Evolutionary conservation across 139 green algal genomes (phyloP).

Genomic region (Chlorella sp.): DNA sequence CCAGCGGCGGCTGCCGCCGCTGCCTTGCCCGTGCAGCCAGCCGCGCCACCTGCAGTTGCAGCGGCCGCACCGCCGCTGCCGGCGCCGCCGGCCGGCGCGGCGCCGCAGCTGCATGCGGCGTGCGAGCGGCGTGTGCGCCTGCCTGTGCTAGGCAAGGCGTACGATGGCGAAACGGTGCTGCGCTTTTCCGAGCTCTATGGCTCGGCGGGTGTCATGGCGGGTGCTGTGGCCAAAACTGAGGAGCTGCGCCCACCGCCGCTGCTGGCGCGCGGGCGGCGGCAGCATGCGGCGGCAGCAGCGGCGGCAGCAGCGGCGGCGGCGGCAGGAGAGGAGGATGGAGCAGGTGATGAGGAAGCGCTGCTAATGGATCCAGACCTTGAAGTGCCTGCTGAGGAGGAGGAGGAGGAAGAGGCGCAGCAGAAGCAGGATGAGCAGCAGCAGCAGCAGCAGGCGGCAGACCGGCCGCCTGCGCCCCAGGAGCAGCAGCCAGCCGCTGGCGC

Average conservation of each 20-base stretch:
- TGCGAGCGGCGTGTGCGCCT: slow-evolving; percentile 10
- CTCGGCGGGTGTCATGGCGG: slow-evolving; percentile 11
- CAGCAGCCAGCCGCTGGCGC: neutral
- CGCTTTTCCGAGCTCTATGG: slow-evolving; percentile 41
- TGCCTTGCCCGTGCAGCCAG: neutral
- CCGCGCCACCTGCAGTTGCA: too few species aligned
- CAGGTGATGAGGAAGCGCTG: slow-evolving; percentile 18
- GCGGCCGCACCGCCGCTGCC: neutral
- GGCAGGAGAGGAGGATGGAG: too few species aligned
- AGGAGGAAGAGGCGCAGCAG: neutral
- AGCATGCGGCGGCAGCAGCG: neutral
- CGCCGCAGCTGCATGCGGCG: neutral
- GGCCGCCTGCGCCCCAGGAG: neutral
- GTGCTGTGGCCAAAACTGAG: neutral
- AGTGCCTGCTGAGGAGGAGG: slow-evolving; percentile 5
- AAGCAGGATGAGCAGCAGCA: neutral
- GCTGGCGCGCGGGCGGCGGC: slow-evolving; percentile 5
- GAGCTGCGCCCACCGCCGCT: slow-evolving; percentile 29
- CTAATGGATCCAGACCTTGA: slow-evolving; percentile 7
- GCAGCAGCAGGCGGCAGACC: neutral
- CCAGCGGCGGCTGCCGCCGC: neutral
- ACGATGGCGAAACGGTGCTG: slow-evolving; percentile 25
- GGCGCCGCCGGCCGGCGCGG: neutral
- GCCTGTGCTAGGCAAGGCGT: slow-evolving; percentile 19
- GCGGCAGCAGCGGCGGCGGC: neutral